Base-by-base conservation (phyloP, 306 rosid species). In the Arachis stenosperma region DNA sequence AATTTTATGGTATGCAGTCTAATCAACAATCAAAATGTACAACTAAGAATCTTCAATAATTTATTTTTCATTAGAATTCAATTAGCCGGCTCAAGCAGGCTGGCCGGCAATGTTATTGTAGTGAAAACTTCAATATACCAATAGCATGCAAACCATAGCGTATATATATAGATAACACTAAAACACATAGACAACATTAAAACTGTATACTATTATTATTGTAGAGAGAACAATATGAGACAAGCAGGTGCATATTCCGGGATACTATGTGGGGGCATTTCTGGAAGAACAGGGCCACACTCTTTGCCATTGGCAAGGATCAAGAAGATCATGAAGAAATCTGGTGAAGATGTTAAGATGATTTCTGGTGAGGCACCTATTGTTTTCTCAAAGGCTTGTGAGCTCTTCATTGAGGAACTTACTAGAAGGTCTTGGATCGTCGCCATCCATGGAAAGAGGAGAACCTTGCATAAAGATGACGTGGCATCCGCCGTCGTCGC, bases 351-450 rank as follows among this genome's bases (percentile, higher is more conserved):
- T 9, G 93, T 86, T 59, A 92, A 92, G 27, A 88, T 92, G 97
- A 86, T 89, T 63, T 89, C 97, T 3, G 89, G 91, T 6, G 96
- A 87, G 65, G 85, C 93, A 10, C 96, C 91, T 0, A 71, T 92
- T 62, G 82, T 91, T 27, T 87, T 91, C 66, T 81, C 97, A 0
- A 91, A 89, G 72, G 96, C 97, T 22, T 91, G 97, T 66, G 97
- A 89, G 74, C 84, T 87, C 8, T 86, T 89, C 76, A 86, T 92
- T 15, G 71, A 83, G 75, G 93, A 92, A 8, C 70, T 92, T 43
- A 81, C 96, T 0, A 81, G 51, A 52, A 86, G 89, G 78, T 87
- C 97, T 1, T 91, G 97, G 97, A 74, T 56, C 68, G 62, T 81
- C 13, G 84, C 93, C 52, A 61, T 86, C 53, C 80, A 92, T 53